Conservation (phyloP, 495 filamentous ascomycete species). For the Lentithecium fluviatile region DNA sequence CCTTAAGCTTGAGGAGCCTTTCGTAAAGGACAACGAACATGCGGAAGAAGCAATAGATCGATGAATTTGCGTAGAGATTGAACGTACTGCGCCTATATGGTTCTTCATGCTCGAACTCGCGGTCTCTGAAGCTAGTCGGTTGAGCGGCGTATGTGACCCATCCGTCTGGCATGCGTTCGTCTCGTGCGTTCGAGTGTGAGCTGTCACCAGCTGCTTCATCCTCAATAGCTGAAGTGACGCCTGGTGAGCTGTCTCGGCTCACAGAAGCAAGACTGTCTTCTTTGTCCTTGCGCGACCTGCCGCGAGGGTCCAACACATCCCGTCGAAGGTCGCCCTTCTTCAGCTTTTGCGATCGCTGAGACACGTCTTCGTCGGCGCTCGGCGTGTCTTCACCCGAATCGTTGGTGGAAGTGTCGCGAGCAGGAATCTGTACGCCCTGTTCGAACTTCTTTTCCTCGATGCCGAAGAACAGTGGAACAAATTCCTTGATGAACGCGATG, state of each 20-base stretch:
- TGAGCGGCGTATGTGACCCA: conserved; percentile 62
- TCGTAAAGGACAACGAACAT: conserved; percentile 86
- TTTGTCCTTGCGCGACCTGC: conserved; percentile 62
- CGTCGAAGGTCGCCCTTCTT: conserved; percentile 82
- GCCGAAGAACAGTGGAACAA: conserved; percentile 86
- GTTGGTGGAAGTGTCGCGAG: conserved; percentile 57
- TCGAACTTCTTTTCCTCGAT: conserved; percentile 73
- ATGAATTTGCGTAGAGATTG: conserved; percentile 85
- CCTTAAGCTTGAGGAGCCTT: conserved; percentile 77
- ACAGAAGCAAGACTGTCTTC: conserved; percentile 68
- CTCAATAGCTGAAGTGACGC: conserved; percentile 67
- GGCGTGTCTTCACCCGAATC: conserved; percentile 65
- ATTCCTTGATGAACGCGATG: conserved; percentile 79
- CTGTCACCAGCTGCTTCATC: conserved; percentile 52
- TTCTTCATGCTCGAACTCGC: conserved; percentile 71
- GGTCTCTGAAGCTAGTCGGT: conserved; percentile 52
- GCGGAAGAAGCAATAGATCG: conserved; percentile 89
- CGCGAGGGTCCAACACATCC: conserved; percentile 77
- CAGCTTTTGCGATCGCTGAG: conserved; percentile 58
- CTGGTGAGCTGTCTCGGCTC: conserved; percentile 86
- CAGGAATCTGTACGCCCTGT: conserved; percentile 70
- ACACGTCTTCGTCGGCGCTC: conserved; percentile 51
- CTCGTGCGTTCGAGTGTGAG: conserved; percentile 39
- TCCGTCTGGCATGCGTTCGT: conserved; percentile 44
- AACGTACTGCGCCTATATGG: conserved; percentile 75